Evolutionary conservation across 371 early-diverging fungal species (phyloP).

Genomic region (Fennellomyces sp.): DNA sequence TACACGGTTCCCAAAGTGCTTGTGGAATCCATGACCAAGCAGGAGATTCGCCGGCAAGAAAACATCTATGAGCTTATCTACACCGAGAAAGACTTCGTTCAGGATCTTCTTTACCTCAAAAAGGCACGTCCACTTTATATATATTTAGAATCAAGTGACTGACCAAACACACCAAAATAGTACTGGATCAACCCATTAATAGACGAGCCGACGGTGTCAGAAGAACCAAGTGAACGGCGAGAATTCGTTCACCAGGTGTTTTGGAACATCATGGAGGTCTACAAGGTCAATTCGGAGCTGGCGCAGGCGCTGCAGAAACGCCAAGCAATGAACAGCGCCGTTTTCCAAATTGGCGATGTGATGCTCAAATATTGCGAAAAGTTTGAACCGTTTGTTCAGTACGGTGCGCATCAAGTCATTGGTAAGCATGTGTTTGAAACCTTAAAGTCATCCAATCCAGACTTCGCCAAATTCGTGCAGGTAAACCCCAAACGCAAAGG

Average conservation of each 20-base stretch:
- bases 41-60: slow-evolving; percentile 91
- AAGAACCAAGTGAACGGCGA: slow-evolving; percentile 34
- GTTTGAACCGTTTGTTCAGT: slow-evolving; percentile 83
- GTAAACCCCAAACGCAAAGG: slow-evolving; percentile 26
- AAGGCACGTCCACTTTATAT: too few relatives aligned
- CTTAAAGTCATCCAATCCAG: slow-evolving; percentile 71
- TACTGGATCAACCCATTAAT: slow-evolving; percentile 78
- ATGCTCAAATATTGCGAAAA: slow-evolving; percentile 70
- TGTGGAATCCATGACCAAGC: slow-evolving; percentile 65
- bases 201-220: slow-evolving; percentile 10
- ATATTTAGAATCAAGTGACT: not conserved
- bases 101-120: slow-evolving; percentile 61
- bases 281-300: slow-evolving; percentile 69
- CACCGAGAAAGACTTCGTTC: slow-evolving; percentile 91
- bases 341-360: slow-evolving; percentile 90
- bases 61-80: slow-evolving; percentile 91
- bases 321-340: slow-evolving; percentile 70
- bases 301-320: slow-evolving; percentile 65
- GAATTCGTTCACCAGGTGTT: slow-evolving; percentile 79
- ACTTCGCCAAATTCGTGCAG: slow-evolving; percentile 77
- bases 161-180: slow-evolving; percentile 16
- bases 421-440: slow-evolving; percentile 83
- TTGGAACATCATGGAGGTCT: slow-evolving; percentile 78
- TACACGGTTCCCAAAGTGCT: slow-evolving; percentile 70
- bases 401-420: slow-evolving; percentile 88